phyloP scores from a whole-genome alignment of 2,329 filamentous ascomycete species.

The Pleoardoris graminearum region DNA sequence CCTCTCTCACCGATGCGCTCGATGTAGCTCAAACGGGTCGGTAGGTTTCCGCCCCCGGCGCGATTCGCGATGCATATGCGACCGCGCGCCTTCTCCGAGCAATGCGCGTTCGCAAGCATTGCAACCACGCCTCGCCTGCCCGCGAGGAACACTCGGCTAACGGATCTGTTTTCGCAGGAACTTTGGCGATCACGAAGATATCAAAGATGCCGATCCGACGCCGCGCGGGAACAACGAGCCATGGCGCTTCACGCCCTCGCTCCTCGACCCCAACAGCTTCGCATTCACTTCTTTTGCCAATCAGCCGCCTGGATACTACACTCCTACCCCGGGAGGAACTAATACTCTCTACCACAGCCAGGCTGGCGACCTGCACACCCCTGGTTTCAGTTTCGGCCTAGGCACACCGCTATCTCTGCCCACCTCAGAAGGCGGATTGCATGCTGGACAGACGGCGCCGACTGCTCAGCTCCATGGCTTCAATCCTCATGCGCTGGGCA shows the following conservation, averaged over 20 bases:
- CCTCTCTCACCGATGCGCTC: slow-evolving; percentile 53
- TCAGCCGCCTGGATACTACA: slow-evolving; percentile 82
- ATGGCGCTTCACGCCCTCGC: slow-evolving; percentile 85
- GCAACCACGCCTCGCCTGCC: neutral
- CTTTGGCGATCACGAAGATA: slow-evolving; percentile 52
- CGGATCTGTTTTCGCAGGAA: slow-evolving; percentile 39
- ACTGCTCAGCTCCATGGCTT: slow-evolving; percentile 66
- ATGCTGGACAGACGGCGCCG: slow-evolving; percentile 56
- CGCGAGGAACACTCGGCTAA: neutral
- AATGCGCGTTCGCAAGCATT: slow-evolving; percentile 1
- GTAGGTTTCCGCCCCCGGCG: slow-evolving; percentile 42
- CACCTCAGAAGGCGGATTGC: slow-evolving; percentile 67
- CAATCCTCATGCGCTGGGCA: slow-evolving; percentile 51
- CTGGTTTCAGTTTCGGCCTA: slow-evolving; percentile 72
- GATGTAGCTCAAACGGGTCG: slow-evolving; percentile 50
- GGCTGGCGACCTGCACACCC: slow-evolving; percentile 85
- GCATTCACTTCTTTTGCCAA: slow-evolving; percentile 79
- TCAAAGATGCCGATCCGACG: slow-evolving; percentile 81
- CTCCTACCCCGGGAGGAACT: slow-evolving; percentile 79
- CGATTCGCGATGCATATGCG: slow-evolving; percentile 15
- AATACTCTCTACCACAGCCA: slow-evolving; percentile 81
- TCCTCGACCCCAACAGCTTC: slow-evolving; percentile 84
- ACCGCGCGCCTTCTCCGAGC: slow-evolving; percentile 14
- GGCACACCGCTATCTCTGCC: slow-evolving; percentile 81
- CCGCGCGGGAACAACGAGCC: slow-evolving; percentile 77